Evolutionary conservation across 805 yeast species (phyloP).

Genomic region (Myxozyma melibiosi): DNA sequence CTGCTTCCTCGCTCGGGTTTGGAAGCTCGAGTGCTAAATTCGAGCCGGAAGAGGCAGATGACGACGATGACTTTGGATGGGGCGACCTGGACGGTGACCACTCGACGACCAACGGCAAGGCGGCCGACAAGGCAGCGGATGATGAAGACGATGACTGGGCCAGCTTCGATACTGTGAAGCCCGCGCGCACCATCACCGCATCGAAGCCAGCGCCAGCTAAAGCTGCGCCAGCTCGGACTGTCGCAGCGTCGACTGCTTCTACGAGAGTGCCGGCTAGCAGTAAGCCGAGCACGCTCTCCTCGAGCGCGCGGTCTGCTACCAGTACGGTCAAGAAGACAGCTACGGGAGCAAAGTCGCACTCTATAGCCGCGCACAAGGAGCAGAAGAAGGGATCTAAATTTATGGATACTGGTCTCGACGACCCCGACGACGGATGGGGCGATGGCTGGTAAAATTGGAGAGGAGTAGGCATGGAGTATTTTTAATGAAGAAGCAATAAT

Average conservation of each 20-base stretch:
- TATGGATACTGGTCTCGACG: slow-evolving; percentile 30
- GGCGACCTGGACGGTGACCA: slow-evolving; percentile 32
- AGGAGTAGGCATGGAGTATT: neutral
- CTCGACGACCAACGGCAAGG: slow-evolving; percentile 14
- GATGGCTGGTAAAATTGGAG: slow-evolving; percentile 24
- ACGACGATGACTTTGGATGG: slow-evolving; percentile 43
- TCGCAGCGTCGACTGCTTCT: slow-evolving; percentile 3
- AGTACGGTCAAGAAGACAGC: slow-evolving; percentile 2
- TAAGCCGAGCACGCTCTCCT: neutral
- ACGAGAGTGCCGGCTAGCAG: slow-evolving; percentile 4
- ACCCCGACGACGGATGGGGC: slow-evolving; percentile 42
- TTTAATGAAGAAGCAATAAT: too few relatives aligned
- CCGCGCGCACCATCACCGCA: slow-evolving; percentile 1
- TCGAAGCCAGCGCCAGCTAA: slow-evolving; percentile 7
- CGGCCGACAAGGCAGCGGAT: neutral
- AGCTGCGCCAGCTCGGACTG: neutral
- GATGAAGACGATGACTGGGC: slow-evolving; percentile 25
- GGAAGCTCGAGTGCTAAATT: slow-evolving; percentile 14
- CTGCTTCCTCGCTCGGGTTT: slow-evolving; percentile 21
- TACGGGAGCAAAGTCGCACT: slow-evolving; percentile 16
- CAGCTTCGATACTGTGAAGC: slow-evolving; percentile 14
- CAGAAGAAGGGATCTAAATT: slow-evolving; percentile 26
- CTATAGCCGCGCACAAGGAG: slow-evolving; percentile 29
- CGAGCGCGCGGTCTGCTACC: neutral
- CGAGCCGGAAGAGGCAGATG: slow-evolving; percentile 34